These are phyloP conservation scores for Lichtheimia ornata DNA, from an alignment of 371 early-diverging fungal species.

Conservation along the genomic window DNA sequence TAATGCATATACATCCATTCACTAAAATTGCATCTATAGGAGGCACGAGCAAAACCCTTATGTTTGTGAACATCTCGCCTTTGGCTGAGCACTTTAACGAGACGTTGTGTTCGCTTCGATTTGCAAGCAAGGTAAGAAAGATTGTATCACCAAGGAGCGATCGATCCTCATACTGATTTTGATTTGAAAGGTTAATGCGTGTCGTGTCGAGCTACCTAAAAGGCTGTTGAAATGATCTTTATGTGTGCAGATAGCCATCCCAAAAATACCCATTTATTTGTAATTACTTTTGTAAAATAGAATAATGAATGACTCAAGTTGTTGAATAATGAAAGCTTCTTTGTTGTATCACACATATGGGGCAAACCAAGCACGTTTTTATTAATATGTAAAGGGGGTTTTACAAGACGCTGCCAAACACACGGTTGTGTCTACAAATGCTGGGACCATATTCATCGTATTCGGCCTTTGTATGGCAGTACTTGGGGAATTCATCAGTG, in stretches of 20 bases:
- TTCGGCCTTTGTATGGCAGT: constrained; percentile 97
- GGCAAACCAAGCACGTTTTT: neutral
- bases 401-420: constrained; percentile 71
- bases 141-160: neutral
- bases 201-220: constrained; percentile 70
- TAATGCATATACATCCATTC: neutral
- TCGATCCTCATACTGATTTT: neutral
- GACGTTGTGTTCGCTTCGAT: constrained; percentile 91
- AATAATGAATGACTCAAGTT: no score
- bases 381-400: constrained; percentile 5
- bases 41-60: constrained; percentile 95
- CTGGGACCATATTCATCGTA: constrained; percentile 98
- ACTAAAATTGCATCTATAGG: constrained; percentile 28
- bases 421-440: constrained; percentile 93
- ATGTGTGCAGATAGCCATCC: neutral
- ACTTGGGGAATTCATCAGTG: constrained; percentile 88
- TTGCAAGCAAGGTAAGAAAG: constrained; percentile 84
- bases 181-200: constrained; percentile 52
- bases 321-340: no score
- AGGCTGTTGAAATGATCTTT: neutral
- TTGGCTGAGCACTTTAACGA: constrained; percentile 74
- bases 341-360: no score
- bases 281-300: no score
- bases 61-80: constrained; percentile 98
- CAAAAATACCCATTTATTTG: neutral